These are phyloP conservation scores for Colletotrichum euphorbiae DNA, from an alignment of 2,329 filamentous ascomycete genomes.

Conservation along the genomic window DNA sequence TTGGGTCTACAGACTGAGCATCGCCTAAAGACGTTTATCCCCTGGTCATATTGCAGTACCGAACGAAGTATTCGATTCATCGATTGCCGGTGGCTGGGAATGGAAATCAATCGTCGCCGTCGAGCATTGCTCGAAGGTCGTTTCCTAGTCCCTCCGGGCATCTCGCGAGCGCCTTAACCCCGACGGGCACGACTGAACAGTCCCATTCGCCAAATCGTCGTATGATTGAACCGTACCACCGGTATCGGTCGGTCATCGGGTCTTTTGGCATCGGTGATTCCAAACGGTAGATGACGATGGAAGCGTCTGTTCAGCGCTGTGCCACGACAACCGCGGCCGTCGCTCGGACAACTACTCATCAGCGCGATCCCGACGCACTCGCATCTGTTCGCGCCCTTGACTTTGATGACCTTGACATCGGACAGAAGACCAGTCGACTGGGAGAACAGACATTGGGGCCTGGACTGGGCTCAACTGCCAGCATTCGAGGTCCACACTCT, in stretches of 20 bases:
- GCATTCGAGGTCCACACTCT: no score
- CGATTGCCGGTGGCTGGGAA: not conserved
- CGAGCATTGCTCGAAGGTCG: not conserved
- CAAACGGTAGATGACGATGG: not conserved
- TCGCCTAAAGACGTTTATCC: not conserved
- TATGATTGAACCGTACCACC: not conserved
- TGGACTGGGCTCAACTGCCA: no score
- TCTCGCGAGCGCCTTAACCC: slow-evolving; percentile 9
- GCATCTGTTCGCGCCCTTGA: slow-evolving; percentile 7
- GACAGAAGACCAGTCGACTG: slow-evolving; percentile 1
- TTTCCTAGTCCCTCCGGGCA: slow-evolving; percentile 23
- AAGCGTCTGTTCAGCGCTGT: slow-evolving; percentile 11
- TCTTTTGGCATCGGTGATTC: not conserved
- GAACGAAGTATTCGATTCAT: not conserved
- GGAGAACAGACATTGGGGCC: not conserved
- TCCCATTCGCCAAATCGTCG: not conserved
- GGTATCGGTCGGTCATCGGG: slow-evolving; percentile 18
- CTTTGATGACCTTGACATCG: slow-evolving; percentile 16
- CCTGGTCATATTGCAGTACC: not conserved
- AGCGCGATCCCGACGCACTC: slow-evolving; percentile 6
- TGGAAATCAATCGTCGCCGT: not conserved
- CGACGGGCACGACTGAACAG: slow-evolving; percentile 6
- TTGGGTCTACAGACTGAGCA: slow-evolving; percentile 7
- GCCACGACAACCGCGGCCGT: not conserved
- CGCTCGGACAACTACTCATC: slow-evolving; percentile 21